A percentile compares a stretch with the other conserved stretches of the same genome.
Evolutionary conservation across 257 asterid genomes (phyloP).

Genomic region (Verbascum thapsus): DNA sequence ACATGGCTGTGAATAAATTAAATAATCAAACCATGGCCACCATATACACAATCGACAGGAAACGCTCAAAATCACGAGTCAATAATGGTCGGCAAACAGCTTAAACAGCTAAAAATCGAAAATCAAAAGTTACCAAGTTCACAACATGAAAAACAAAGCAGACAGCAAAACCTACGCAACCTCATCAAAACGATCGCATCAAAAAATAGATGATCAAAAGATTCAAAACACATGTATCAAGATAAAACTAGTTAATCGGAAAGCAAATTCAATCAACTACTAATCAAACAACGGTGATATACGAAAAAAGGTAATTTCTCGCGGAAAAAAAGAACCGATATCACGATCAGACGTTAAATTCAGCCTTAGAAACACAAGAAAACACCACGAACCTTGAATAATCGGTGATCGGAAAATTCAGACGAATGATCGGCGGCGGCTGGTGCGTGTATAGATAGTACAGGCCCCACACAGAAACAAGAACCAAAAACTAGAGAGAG

Average conservation of each 20-base stretch:
- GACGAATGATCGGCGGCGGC: conserved; percentile 34
- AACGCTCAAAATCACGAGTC: not conserved
- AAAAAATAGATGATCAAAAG: conserved; percentile 22
- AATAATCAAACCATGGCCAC: conserved; percentile 1
- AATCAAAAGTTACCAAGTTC: not conserved
- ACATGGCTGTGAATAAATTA: not conserved
- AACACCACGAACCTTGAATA: conserved; percentile 18
- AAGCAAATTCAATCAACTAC: conserved; percentile 15
- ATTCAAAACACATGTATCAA: conserved; percentile 18
- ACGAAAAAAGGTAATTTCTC: not conserved
- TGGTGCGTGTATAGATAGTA: conserved; percentile 16
- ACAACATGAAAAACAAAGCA: not conserved
- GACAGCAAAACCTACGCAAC: not conserved
- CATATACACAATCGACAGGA: conserved; percentile 5
- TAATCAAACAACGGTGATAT: conserved; percentile 11
- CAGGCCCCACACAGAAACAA: conserved; percentile 17
- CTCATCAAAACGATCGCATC: conserved; percentile 26
- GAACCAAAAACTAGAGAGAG: conserved; percentile 23
- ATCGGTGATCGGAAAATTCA: conserved; percentile 34
- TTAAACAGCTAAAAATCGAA: conserved; percentile 11
- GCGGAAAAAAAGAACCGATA: not conserved
- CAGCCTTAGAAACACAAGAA: not conserved
- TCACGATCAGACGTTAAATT: not conserved
- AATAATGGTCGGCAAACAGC: not conserved
- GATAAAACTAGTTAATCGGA: conserved; percentile 8